Evolutionary conservation across 1,284 basidiomycete species (phyloP).

Genomic region (Leccinum fuscescens): DNA sequence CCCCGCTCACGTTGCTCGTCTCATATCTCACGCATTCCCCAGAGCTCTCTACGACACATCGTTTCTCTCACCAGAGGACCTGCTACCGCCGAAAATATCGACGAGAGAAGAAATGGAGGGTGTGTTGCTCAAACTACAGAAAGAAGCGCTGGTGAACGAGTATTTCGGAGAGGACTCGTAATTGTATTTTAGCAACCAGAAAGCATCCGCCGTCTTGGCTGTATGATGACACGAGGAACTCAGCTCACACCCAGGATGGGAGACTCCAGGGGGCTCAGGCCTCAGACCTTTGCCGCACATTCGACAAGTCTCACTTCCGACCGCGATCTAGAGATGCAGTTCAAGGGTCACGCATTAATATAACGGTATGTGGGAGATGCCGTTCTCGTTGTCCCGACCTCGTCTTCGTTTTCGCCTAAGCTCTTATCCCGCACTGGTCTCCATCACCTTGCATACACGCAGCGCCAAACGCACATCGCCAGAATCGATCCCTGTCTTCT

Average conservation of each 20-base stretch:
- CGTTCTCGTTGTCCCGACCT: no score
- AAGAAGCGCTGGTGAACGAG: constrained; percentile 82
- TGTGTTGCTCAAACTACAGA: constrained; percentile 75
- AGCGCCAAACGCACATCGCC: no score
- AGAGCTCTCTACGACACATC: constrained; percentile 46
- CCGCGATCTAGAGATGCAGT: no score
- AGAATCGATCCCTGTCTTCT: no score
- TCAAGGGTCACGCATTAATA: no score
- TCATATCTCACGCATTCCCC: constrained; percentile 42
- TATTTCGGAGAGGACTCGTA: constrained; percentile 48
- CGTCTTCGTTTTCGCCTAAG: no score
- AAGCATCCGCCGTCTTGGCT: not conserved
- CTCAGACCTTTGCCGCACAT: no score
- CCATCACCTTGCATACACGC: no score
- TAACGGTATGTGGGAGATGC: no score
- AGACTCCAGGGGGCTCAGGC: constrained; percentile 18
- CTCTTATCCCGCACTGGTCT: no score
- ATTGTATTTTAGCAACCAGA: constrained; percentile 13
- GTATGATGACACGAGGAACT: not conserved
- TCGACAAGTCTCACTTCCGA: no score
- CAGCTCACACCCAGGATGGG: constrained; percentile 14
- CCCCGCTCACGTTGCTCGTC: constrained; percentile 56
- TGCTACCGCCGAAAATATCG: constrained; percentile 76
- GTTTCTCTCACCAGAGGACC: constrained; percentile 70
- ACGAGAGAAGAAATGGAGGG: constrained; percentile 77